Base-by-base conservation (phyloP, 2,329 filamentous ascomycete genomes). In the Xylariaceae sp. region DNA sequence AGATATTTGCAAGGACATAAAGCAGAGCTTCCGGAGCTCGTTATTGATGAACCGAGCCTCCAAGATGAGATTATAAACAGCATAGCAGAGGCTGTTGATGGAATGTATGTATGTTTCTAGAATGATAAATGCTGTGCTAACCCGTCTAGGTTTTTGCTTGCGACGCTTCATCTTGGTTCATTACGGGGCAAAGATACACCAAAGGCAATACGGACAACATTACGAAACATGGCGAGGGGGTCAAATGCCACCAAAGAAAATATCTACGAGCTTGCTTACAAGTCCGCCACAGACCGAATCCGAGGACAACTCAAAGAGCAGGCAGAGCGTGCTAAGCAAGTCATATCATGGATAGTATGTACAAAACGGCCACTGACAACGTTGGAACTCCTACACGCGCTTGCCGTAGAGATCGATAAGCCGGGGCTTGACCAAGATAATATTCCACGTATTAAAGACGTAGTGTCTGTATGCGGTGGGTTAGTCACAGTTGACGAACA, bases 221-320 rank as follows among this genome's bases (percentile, higher is more conserved):
- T 81, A 1, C 10, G 50, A 23, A 64, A 57, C 0, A 56, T 80
- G 0, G 57, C 65, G 0, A 68, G 33, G 11, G 71, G 70, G 7
- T 60, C 63, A 3, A 44, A 63, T 10, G 67, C 65, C n/a, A n/a
- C n/a, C n/a, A n/a, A n/a, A n/a, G n/a, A n/a, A n/a, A n/a, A n/a
- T n/a, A n/a, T n/a, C 2, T 73, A 75, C 13, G 62, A 75, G 13
- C 4, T 58, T 9, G 72, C 73, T 0, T 83, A 83, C 39, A 51
- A 69, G 0, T 55, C 72, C 0, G 71, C 73, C 0, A 75, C 81
- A 63, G 32, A 72, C 2, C 65, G 77, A 16, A 78, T 81, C 23
- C 42, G 72, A n/a, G 52, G 59, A 0, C 77, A 81, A 41, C 8
- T 59, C 0, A 1, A 44, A 1, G 71, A 68, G 3, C 57, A 69